Percentiles rank a stretch among this genome's conserved stretches.
These are phyloP conservation scores for Metschnikowia vanudenii DNA, from an alignment of 805 yeast genomes.

Conservation along the genomic window DNA sequence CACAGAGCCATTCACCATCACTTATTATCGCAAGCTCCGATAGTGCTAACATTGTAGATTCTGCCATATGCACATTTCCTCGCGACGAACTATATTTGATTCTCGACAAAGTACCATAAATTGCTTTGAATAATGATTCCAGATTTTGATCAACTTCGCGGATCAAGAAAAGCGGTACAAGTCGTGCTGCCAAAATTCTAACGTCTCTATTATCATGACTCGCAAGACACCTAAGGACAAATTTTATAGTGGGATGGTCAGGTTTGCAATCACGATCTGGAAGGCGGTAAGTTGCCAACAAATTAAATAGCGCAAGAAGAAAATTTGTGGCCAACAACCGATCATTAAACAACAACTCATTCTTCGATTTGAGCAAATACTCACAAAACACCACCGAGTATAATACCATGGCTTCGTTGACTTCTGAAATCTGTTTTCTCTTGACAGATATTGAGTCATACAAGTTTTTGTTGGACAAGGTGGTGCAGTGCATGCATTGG, in stretches of 20 bases:
- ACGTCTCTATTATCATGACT: constrained; percentile 51
- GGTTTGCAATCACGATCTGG: constrained; percentile 31
- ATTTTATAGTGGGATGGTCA: constrained; percentile 34
- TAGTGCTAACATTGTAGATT: constrained; percentile 59
- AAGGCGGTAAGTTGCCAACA: constrained; percentile 54
- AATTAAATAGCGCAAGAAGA: constrained; percentile 46
- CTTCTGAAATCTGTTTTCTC: constrained; percentile 25
- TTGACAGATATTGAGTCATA: constrained; percentile 24
- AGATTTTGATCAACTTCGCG: constrained; percentile 33
- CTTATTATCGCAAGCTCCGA: constrained; percentile 61
- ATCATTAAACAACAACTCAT: constrained; percentile 14
- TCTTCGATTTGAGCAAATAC: constrained; percentile 15
- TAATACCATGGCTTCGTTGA: constrained; percentile 22
- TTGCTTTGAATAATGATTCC: constrained; percentile 43
- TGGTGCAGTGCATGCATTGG: constrained; percentile 42
- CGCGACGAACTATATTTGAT: constrained; percentile 35
- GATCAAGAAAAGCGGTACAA: constrained; percentile 53
- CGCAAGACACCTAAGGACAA: constrained; percentile 39
- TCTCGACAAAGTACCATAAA: constrained; percentile 43
- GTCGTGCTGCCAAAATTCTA: constrained; percentile 50
- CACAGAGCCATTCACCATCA: constrained; percentile 66
- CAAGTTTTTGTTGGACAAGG: constrained; percentile 24
- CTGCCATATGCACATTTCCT: constrained; percentile 46
- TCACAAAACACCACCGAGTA: constrained; percentile 27
- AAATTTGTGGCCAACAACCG: constrained; percentile 41